Percentiles rank a stretch among this genome's conserved stretches.
Evolutionary conservation across 140 eudicot species (phyloP).

Genomic region (Stevia rebaudiana): DNA sequence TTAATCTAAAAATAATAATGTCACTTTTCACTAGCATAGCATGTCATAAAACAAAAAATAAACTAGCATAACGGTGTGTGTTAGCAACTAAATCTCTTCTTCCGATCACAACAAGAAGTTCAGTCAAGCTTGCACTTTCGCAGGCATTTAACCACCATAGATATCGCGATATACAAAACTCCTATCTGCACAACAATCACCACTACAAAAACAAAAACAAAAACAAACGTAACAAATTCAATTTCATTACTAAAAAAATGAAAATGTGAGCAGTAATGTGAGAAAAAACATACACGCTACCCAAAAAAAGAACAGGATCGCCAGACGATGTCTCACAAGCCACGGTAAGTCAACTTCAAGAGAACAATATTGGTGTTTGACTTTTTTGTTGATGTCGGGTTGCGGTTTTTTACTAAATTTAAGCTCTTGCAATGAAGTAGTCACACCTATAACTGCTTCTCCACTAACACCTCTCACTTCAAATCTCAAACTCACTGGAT

Average conservation of each 20-base stretch:
- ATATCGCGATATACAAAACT: conserved; percentile 25
- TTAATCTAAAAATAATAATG: too few relatives aligned
- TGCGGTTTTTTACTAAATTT: conserved; percentile 13
- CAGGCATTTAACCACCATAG: conserved; percentile 27
- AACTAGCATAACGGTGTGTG: too few relatives aligned
- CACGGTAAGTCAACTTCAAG: conserved; percentile 64
- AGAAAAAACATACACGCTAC: conserved; percentile 45
- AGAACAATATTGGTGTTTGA: conserved; percentile 31
- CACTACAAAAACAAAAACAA: conserved; percentile 28
- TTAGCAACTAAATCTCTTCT: conserved; percentile 9
- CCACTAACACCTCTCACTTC: conserved; percentile 62
- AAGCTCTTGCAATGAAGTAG: conserved; percentile 38
- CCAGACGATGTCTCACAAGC: conserved; percentile 55
- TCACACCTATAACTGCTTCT: conserved; percentile 36
- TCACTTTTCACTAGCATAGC: too few relatives aligned
- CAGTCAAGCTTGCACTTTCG: conserved; percentile 56
- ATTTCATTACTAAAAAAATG: background rate
- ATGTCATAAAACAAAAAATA: too few relatives aligned
- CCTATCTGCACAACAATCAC: conserved; percentile 42
- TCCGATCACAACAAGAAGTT: background rate
- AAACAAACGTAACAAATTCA: background rate
- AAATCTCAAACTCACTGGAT: conserved; percentile 49
- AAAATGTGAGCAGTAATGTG: background rate
- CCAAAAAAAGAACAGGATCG: conserved; percentile 37
- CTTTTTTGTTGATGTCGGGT: conserved; percentile 15